These are phyloP conservation scores for Solanum pennellii DNA, from an alignment of 257 asterid genomes.

Conservation along the genomic window DNA sequence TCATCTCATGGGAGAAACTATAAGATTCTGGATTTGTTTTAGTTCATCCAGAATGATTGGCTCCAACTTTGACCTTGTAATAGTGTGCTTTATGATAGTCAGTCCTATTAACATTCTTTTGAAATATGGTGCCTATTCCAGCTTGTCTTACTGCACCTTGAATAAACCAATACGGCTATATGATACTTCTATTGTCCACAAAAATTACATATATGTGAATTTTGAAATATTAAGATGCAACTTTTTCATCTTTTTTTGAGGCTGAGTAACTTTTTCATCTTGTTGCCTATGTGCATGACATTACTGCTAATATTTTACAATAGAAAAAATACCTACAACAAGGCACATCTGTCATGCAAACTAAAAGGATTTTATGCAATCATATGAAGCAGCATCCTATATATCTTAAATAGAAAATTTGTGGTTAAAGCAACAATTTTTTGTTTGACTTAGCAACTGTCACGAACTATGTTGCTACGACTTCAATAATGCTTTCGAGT, in stretches of 20 bases:
- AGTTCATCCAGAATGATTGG: neutral
- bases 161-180: neutral
- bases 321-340: neutral
- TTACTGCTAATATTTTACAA: neutral
- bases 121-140: neutral
- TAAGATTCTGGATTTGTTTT: neutral
- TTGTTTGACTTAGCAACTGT: neutral
- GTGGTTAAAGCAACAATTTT: neutral
- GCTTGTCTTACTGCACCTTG: neutral
- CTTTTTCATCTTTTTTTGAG: neutral
- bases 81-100: neutral
- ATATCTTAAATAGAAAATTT: neutral
- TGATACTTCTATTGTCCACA: neutral
- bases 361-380: neutral
- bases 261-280: neutral
- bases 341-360: neutral
- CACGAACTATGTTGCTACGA: neutral
- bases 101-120: neutral
- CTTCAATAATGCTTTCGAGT: neutral
- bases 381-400: neutral
- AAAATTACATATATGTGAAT: neutral
- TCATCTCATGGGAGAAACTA: neutral
- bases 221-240: neutral
- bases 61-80: neutral
- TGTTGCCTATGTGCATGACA: neutral